A percentile compares a stretch with the other conserved stretches of the same genome.
Conservation (phyloP, 352 stramenopile genomes). For the Stephanocyclus meneghinianus region DNA sequence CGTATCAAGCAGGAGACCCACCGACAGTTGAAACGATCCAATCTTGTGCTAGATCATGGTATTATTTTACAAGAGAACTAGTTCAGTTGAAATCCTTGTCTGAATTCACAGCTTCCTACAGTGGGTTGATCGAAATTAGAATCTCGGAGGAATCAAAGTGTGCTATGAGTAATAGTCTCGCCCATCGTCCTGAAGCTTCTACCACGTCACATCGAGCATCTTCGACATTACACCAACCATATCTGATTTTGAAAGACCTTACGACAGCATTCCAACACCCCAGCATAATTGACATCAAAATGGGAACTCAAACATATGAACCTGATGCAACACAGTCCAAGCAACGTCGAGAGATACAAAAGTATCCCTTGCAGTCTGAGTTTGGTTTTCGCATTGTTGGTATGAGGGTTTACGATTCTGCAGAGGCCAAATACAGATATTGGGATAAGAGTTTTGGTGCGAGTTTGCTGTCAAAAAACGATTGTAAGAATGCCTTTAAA, state of each 20-base stretch:
- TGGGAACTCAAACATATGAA: conserved; percentile 93
- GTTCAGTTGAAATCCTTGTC: conserved; percentile 49
- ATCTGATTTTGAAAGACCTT: conserved; percentile 89
- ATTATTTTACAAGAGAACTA: conserved; percentile 48
- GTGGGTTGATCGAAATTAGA: conserved; percentile 56
- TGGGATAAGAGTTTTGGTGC: conserved; percentile 88
- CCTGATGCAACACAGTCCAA: conserved; percentile 87
- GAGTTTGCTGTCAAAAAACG: conserved; percentile 69
- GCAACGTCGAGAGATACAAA: conserved; percentile 87
- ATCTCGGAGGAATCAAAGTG: background rate
- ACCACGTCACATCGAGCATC: background rate
- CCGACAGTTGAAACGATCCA: conserved; percentile 22
- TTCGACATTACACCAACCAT: conserved; percentile 53
- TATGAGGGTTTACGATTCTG: conserved; percentile 87
- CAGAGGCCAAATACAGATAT: conserved; percentile 67
- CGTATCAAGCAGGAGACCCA: conserved; percentile 38
- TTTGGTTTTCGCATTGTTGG: conserved; percentile 93
- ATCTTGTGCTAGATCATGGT: conserved; percentile 26
- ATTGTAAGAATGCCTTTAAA: conserved; percentile 82
- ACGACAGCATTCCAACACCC: conserved; percentile 85
- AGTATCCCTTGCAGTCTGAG: conserved; percentile 89
- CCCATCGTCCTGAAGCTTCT: background rate
- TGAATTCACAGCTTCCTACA: conserved; percentile 62
- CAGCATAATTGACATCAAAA: conserved; percentile 96
- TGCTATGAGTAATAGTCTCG: background rate